Percentiles rank a stretch among this genome's conserved stretches.
These are phyloP conservation scores for Hyphopichia buzzinii DNA, from an alignment of 1,139 yeast genomes.

Conservation along the genomic window DNA sequence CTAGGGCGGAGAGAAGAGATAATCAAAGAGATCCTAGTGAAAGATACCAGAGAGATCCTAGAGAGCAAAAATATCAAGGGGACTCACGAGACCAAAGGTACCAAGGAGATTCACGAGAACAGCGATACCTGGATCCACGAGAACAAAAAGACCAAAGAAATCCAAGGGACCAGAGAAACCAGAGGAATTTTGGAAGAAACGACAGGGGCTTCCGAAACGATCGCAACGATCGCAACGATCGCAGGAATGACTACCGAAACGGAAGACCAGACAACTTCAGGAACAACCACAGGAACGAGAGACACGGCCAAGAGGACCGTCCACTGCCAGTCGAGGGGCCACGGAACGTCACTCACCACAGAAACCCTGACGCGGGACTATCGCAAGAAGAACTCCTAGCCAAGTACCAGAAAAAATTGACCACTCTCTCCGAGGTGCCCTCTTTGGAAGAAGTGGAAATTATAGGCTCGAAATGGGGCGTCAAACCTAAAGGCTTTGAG, in stretches of 20 bases:
- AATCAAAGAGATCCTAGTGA: too few species aligned
- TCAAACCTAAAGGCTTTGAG: slow-evolving; percentile 73
- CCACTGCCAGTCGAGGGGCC: neutral
- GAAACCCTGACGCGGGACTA: slow-evolving; percentile 7
- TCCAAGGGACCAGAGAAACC: neutral
- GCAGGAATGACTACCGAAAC: neutral
- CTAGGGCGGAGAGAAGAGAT: too few species aligned
- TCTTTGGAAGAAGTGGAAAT: slow-evolving; percentile 34
- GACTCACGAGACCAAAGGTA: too few species aligned
- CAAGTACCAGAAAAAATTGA: slow-evolving; percentile 20
- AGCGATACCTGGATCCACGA: neutral
- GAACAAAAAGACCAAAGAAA: neutral
- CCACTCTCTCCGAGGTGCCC: slow-evolving; percentile 18
- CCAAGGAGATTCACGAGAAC: too few species aligned
- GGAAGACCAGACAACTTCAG: neutral
- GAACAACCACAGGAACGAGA: neutral
- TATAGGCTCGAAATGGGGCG: slow-evolving; percentile 68
- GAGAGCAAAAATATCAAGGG: too few species aligned
- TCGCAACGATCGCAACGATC: neutral
- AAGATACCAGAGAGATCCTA: too few species aligned
- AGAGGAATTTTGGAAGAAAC: neutral
- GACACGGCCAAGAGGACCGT: neutral
- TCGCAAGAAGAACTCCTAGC: slow-evolving; percentile 20
- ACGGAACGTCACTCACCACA: neutral
- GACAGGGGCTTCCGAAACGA: neutral